These are phyloP conservation scores for Epichloe brachyelytri DNA, from an alignment of 2,329 filamentous ascomycete genomes.

Conservation along the genomic window DNA sequence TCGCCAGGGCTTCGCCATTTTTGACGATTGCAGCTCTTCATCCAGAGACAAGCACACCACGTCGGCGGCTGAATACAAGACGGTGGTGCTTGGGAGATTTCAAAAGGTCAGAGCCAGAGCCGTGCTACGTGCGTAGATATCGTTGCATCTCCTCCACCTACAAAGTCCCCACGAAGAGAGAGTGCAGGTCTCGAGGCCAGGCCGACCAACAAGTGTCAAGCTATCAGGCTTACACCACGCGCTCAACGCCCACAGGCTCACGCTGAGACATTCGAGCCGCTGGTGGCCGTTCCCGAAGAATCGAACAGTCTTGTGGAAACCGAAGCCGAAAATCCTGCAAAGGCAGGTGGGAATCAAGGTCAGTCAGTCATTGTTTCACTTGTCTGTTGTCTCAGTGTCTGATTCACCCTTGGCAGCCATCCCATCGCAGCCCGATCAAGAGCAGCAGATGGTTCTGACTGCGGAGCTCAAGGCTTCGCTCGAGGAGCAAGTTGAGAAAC, in stretches of 20 bases:
- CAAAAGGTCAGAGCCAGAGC: conserved; percentile 2
- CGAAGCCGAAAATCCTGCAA: not conserved
- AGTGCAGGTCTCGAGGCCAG: conserved; percentile 5
- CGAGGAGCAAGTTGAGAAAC: conserved; percentile 23
- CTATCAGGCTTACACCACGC: conserved; percentile 11
- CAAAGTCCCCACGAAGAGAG: not conserved
- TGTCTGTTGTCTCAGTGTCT: not conserved
- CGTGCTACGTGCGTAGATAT: not conserved
- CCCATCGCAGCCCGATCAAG: not conserved
- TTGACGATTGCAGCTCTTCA: not conserved
- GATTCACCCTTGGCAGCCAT: not conserved
- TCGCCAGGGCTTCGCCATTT: conserved; percentile 3
- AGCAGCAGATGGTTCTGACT: not conserved
- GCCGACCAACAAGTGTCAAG: conserved; percentile 7
- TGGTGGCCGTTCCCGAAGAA: conserved; percentile 20
- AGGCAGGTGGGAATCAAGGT: not conserved
- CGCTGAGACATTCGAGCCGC: conserved; percentile 21
- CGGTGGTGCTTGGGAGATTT: conserved; percentile 5
- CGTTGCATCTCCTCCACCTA: not conserved
- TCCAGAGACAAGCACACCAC: not conserved
- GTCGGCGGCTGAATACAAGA: not conserved
- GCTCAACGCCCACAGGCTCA: conserved; percentile 18
- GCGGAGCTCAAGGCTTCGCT: not conserved
- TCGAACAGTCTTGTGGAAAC: conserved; percentile 5
- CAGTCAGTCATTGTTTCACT: not conserved